These are phyloP conservation scores for Solanum habrochaites DNA, from an alignment of 257 asterid genomes.

Conservation along the genomic window DNA sequence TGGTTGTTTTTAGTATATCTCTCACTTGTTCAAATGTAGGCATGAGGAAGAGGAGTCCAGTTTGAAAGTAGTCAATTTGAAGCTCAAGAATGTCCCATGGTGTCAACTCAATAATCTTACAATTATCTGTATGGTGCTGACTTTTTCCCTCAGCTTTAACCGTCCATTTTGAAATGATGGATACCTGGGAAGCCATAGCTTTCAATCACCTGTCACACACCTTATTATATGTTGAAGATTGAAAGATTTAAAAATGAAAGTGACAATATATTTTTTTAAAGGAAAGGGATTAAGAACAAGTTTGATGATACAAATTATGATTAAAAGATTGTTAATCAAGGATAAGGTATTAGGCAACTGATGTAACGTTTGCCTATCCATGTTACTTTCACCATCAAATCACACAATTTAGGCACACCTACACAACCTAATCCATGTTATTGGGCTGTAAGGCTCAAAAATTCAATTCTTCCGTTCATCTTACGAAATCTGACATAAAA, in stretches of 20 bases:
- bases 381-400: background rate
- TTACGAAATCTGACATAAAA: background rate
- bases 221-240: background rate
- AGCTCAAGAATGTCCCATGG: background rate
- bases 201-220: background rate
- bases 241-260: background rate
- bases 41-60: conserved; percentile 20
- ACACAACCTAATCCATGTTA: background rate
- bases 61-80: conserved; percentile 14
- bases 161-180: background rate
- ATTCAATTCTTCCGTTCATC: background rate
- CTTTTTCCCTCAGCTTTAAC: background rate
- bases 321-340: background rate
- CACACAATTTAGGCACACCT: background rate
- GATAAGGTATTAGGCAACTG: background rate
- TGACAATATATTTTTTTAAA: background rate
- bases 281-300: background rate
- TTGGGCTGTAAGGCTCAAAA: background rate
- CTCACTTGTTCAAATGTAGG: background rate
- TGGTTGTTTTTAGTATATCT: background rate
- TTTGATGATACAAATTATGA: background rate
- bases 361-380: background rate
- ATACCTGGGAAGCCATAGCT: background rate
- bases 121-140: background rate
- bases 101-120: background rate